phyloP scores from a whole-genome alignment of 2,329 filamentous ascomycete genomes.

The Colletotrichum liriopes region DNA sequence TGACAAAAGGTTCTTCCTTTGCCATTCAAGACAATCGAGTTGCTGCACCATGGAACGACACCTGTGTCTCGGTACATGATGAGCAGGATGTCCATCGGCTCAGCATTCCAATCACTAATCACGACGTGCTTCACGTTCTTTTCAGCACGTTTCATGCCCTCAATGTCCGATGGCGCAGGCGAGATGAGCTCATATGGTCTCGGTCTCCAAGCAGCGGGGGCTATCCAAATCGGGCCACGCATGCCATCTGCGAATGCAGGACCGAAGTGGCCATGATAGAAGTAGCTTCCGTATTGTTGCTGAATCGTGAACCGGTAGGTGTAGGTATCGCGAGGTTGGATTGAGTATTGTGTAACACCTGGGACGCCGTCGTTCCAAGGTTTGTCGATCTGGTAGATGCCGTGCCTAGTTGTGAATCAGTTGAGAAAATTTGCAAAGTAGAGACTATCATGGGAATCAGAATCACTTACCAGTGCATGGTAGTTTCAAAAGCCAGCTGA shows the following conservation, averaged over 20 bases:
- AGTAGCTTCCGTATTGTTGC: conserved; percentile 35
- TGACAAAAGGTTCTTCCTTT: conserved; percentile 30
- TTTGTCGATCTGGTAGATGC: conserved; percentile 36
- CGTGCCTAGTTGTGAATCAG: conserved; percentile 14
- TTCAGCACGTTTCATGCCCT: conserved; percentile 33
- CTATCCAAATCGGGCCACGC: conserved; percentile 40
- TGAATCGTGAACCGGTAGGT: conserved; percentile 34
- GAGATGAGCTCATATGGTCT: conserved; percentile 35
- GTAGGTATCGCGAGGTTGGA: conserved; percentile 35
- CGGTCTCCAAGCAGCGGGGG: conserved; percentile 30
- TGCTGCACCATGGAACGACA: conserved; percentile 34
- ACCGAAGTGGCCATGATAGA: conserved; percentile 33
- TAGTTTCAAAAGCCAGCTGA: conserved; percentile 36
- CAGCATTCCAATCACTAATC: conserved; percentile 39
- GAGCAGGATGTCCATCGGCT: conserved; percentile 32
- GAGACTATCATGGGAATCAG: neutral
- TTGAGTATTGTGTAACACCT: conserved; percentile 35
- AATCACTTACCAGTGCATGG: conserved; percentile 33
- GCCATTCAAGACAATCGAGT: conserved; percentile 38
- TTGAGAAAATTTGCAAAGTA: neutral
- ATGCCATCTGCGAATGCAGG: conserved; percentile 38
- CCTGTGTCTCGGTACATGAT: conserved; percentile 38
- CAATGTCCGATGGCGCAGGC: conserved; percentile 17
- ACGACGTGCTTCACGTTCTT: conserved; percentile 25
- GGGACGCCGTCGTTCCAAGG: conserved; percentile 38